Evolutionary conservation across 2,329 filamentous ascomycete genomes (phyloP).

Genomic region (Pseudogymnoascus sp.): DNA sequence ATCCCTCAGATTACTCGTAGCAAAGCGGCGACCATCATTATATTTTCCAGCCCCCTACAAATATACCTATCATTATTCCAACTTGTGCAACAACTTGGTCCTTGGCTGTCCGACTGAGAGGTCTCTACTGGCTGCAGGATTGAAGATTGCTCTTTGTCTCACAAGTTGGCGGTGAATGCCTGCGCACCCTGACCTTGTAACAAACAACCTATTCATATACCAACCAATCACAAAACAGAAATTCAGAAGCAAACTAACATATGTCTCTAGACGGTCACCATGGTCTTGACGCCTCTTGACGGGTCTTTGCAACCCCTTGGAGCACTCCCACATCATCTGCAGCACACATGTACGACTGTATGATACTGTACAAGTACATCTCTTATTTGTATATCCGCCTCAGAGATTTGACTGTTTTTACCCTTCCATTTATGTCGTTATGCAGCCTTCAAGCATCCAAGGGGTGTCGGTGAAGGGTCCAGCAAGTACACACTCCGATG

Average conservation of each 20-base stretch:
- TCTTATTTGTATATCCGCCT: background rate
- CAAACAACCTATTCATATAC: background rate
- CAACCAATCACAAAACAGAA: background rate
- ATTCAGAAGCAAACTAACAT: background rate
- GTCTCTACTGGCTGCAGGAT: background rate
- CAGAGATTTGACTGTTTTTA: background rate
- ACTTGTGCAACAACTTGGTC: background rate
- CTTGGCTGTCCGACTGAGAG: background rate
- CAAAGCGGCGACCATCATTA: background rate
- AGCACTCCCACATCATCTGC: background rate
- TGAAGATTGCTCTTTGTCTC: slow-evolving; percentile 4
- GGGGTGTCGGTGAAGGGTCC: background rate
- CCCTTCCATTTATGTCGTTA: background rate
- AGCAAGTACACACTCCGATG: background rate
- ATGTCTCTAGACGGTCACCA: background rate
- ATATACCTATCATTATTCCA: background rate
- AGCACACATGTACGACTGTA: background rate
- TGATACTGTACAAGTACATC: background rate
- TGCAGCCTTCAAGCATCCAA: background rate
- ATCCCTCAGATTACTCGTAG: background rate
- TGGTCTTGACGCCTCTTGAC: background rate
- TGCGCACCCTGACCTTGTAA: background rate
- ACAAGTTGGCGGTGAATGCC: background rate
- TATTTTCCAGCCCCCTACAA: background rate
- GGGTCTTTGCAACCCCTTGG: background rate